Conservation (phyloP, 257 asterid species). For the Agastache rugosa region DNA sequence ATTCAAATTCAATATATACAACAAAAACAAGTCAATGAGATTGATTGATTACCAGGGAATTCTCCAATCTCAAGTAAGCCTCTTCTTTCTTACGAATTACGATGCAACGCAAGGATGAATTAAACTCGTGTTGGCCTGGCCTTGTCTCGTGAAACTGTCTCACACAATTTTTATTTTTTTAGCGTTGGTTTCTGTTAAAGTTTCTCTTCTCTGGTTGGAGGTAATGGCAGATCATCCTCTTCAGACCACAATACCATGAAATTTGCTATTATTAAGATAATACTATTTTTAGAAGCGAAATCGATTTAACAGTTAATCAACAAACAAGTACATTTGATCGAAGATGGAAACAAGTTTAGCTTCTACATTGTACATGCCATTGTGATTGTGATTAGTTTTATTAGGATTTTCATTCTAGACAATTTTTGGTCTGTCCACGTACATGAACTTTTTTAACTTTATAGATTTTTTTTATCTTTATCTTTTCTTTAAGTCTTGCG, state of each 20-base stretch:
- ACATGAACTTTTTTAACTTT: too few relatives aligned
- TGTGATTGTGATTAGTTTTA: too few relatives aligned
- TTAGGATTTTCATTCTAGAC: too few relatives aligned
- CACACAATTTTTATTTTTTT: neutral
- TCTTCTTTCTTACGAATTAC: too few relatives aligned
- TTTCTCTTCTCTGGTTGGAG: conserved; percentile 38
- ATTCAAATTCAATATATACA: neutral
- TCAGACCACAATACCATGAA: conserved; percentile 35
- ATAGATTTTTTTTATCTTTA: too few relatives aligned
- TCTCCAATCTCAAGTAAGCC: neutral
- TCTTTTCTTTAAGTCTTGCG: too few relatives aligned
- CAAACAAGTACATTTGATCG: neutral
- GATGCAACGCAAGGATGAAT: neutral
- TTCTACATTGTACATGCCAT: too few relatives aligned
- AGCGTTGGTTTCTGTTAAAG: neutral
- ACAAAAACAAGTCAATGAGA: neutral
- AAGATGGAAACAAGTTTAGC: too few relatives aligned
- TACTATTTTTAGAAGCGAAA: conserved; percentile 21
- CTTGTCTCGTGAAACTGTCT: neutral
- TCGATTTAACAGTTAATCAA: neutral
- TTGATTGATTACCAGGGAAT: conserved; percentile 33
- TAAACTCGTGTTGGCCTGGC: neutral
- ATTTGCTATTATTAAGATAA: conserved; percentile 30
- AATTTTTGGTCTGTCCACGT: too few relatives aligned
- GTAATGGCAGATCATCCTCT: conserved; percentile 38